Evolutionary conservation across 2,329 filamentous ascomycete genomes (phyloP), one percentile per base, ranked within the genome.

Genomic region (Neophaeococcomyces aloes): DNA sequence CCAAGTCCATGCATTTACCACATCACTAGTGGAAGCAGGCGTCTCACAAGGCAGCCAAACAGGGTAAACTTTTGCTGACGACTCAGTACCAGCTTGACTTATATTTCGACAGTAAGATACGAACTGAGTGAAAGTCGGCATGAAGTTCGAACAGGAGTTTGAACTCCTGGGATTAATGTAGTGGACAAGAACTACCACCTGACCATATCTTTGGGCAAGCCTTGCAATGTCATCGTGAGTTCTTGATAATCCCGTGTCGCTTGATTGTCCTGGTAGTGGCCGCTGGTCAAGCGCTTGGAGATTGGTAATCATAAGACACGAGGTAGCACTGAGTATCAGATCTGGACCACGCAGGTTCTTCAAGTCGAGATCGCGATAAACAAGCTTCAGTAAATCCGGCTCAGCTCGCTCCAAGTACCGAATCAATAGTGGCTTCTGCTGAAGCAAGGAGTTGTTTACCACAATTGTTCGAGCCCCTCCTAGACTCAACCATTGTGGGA

Each of bases 231-330:
- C 69, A 39, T 77, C 69, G 29, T 73, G 71, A 11, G 86, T 65
- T 11, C 65, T 63, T 2, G 68, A 64, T 29, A 56, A 50, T 19
- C 56, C 46, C 8, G 45, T 49, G 17, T 64, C 59, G 0, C 55
- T 49, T 7, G 60, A 66, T 41, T 76, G 71, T 0, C 80, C 79
- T 0, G 85, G 84, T 0, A 87, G 67, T 2, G 81, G 69, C 37
- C 71, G 75, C 55, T 94, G 88, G 33, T 79, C 81, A 19, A 83
- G 70, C 51, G 81, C 78, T 48, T 88, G 76, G 4, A 88, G 65
- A 0, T 76, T 83, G 1, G 84, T 84, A 15, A 83, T 57, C 1
- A 94, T 60, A 2, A 94, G 64, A 0, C 83, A 86, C 0, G 74
- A 77, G 0, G 67, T 69, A 0, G 84, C 78, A 0, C 84, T 84